Base-by-base conservation (phyloP, 2,329 filamentous ascomycete genomes). In the Simplicillium aogashimaense region DNA sequence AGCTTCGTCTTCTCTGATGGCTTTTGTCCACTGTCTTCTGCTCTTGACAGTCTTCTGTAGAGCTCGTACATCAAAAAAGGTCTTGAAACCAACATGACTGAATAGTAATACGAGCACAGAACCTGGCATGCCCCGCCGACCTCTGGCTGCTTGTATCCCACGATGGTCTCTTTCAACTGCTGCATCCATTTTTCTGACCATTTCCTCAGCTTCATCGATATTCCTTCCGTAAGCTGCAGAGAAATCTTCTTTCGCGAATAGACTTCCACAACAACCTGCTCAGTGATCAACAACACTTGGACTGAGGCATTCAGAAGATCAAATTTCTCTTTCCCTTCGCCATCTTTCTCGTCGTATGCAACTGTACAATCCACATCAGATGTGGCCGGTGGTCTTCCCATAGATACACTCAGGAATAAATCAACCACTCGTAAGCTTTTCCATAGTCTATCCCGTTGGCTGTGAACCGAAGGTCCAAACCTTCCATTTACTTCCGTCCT, bases 61-160 rank as follows among this genome's bases (percentile, higher is more conserved):
- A 75, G 55, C 50, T 75, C 71, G 37, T 72, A 73, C 70, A 75
- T 74, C 7, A 76, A 58, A 38, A 76, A 76, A 0, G 72, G 72
- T 1, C 72, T 58, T 0, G 72, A 71, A 0, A 75, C 70, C 3
- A 76, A 59, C 59, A 76, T 75, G n/a, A 75, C 72, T 1, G 70
- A 67, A 43, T 76, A 75, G 50, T 74, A 74, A 41, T 75, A 76
- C 2, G 70, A 68, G 1, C 66, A 61, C 7, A 76, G 50, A 1
- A 72, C 64, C 50, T 73, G 70, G 20, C 69, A 72, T 0, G 70
- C 70, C 1, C 70, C 72, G 7, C 63, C 61, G 1, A 61, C 52
- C 39, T 61, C 56, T 1, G 54, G 53, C 11, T 58, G 44, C 3
- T 50, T 47, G 2, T 47, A 25, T 35, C 50, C 29, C 0, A 56